phyloP scores from a whole-genome alignment of 495 filamentous ascomycete genomes.

The Penicillium psychrofluorescens region DNA sequence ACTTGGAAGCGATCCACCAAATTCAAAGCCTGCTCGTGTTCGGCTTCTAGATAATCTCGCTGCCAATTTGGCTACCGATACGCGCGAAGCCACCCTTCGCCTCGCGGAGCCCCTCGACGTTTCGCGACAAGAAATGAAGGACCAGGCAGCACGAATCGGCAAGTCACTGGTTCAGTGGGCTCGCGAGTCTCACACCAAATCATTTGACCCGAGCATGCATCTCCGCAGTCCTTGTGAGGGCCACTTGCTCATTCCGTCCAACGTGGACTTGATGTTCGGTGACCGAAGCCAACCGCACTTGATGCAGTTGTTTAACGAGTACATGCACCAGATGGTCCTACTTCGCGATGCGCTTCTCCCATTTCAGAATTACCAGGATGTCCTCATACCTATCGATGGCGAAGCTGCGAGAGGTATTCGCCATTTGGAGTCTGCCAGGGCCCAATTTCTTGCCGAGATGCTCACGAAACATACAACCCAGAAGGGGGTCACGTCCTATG shows the following conservation, averaged over 20 bases:
- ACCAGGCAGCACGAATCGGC: conserved; percentile 21
- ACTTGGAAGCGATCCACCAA: conserved; percentile 14
- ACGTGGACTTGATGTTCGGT: conserved; percentile 23
- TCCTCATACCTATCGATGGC: conserved; percentile 13
- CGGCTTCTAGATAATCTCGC: conserved; percentile 21
- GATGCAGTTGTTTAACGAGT: conserved; percentile 30
- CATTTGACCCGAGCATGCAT: conserved; percentile 8
- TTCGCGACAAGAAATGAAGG: conserved; percentile 15
- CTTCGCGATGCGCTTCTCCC: conserved; percentile 26
- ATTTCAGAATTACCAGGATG: conserved; percentile 25
- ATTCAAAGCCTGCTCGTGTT: conserved; percentile 4
- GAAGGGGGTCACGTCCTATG: conserved; percentile 9
- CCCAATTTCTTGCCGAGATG: conserved; percentile 15
- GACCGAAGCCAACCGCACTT: conserved; percentile 14
- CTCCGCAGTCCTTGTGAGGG: conserved; percentile 28
- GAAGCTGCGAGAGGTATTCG: conserved; percentile 13
- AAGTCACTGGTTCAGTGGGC: conserved; percentile 19
- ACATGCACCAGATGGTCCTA: conserved; percentile 29
- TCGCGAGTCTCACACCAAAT: conserved; percentile 3
- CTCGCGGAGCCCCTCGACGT: conserved; percentile 9
- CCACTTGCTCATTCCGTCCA: conserved; percentile 16
- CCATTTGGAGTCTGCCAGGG: conserved; percentile 10
- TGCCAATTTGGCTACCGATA: conserved; percentile 17
- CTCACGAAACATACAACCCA: conserved; percentile 17
- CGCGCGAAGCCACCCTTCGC: conserved; percentile 22